Percentiles rank a stretch among this genome's conserved stretches.
phyloP scores from a whole-genome alignment of 371 early-diverging fungal species.

The Lichtheimia hyalospora region DNA sequence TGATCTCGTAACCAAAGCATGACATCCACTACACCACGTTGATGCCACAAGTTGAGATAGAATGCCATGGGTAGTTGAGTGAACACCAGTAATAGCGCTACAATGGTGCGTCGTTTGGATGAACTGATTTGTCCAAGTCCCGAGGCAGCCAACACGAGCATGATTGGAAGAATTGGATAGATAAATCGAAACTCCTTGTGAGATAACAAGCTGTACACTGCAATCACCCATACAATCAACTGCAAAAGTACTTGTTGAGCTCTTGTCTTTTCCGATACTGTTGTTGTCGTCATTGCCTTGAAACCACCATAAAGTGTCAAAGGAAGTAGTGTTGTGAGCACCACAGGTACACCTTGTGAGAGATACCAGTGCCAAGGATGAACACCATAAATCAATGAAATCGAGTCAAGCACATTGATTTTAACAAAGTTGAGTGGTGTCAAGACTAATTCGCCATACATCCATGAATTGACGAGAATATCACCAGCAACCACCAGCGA shows the following conservation, averaged over 20 bases:
- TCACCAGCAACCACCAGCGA: slow-evolving; percentile 43
- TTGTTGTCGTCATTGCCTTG: slow-evolving; percentile 12
- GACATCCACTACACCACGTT: slow-evolving; percentile 90
- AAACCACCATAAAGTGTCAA: slow-evolving; percentile 31
- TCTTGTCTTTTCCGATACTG: background rate
- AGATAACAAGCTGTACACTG: slow-evolving; percentile 71
- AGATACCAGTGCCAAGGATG: slow-evolving; percentile 92
- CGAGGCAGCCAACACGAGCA: slow-evolving; percentile 63
- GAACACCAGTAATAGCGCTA: slow-evolving; percentile 29
- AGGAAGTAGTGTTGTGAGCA: slow-evolving; percentile 76
- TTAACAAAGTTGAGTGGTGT: slow-evolving; percentile 75
- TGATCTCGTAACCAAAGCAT: slow-evolving; percentile 69
- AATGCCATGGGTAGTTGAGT: slow-evolving; percentile 71
- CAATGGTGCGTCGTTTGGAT: slow-evolving; percentile 8
- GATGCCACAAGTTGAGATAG: slow-evolving; percentile 78
- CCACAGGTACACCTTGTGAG: slow-evolving; percentile 75
- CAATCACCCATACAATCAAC: slow-evolving; percentile 47
- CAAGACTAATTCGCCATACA: slow-evolving; percentile 47
- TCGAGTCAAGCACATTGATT: slow-evolving; percentile 74
- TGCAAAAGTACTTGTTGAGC: slow-evolving; percentile 4
- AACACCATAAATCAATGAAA: slow-evolving; percentile 87
- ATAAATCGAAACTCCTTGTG: slow-evolving; percentile 97
- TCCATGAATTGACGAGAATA: slow-evolving; percentile 57
- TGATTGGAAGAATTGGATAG: slow-evolving; percentile 79
- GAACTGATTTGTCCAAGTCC: slow-evolving; percentile 35